These are phyloP conservation scores for Chrysanthemum lavandulifolium DNA, from an alignment of 129 eudicot genomes.

Conservation along the genomic window DNA sequence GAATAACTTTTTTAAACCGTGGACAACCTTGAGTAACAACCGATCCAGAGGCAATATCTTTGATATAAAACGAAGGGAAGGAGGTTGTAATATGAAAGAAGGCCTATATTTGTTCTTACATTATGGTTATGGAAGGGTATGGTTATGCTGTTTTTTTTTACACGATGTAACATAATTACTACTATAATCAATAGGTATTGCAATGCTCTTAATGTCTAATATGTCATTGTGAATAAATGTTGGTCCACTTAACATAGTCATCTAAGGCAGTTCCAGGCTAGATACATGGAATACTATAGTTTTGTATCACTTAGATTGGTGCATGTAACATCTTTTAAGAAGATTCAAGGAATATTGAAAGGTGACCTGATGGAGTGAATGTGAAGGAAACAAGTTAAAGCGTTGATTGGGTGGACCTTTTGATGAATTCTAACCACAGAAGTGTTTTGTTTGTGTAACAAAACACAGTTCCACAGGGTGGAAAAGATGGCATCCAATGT, in stretches of 20 bases:
- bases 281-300: not conserved
- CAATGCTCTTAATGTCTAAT: not conserved
- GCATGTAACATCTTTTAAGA: conserved; percentile 10
- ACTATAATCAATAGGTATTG: not conserved
- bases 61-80: too few species aligned
- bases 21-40: too few species aligned
- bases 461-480: too few species aligned
- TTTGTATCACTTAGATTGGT: not conserved
- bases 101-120: conserved; percentile 8
- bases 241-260: too few species aligned
- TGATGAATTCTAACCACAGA: conserved; percentile 12
- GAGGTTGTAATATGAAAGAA: not conserved
- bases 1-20: too few species aligned
- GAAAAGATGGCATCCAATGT: not conserved
- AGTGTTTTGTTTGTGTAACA: not conserved
- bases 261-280: too few species aligned
- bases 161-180: not conserved
- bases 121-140: conserved; percentile 4
- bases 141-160: not conserved
- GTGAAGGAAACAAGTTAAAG: conserved; percentile 33
- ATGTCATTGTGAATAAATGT: not conserved
- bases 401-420: conserved; percentile 26
- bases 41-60: too few species aligned
- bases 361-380: conserved; percentile 28
- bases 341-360: conserved; percentile 25